Evolutionary conservation across 176 grass and related monocot genomes (phyloP).

Genomic region (Guadua angustifolia): DNA sequence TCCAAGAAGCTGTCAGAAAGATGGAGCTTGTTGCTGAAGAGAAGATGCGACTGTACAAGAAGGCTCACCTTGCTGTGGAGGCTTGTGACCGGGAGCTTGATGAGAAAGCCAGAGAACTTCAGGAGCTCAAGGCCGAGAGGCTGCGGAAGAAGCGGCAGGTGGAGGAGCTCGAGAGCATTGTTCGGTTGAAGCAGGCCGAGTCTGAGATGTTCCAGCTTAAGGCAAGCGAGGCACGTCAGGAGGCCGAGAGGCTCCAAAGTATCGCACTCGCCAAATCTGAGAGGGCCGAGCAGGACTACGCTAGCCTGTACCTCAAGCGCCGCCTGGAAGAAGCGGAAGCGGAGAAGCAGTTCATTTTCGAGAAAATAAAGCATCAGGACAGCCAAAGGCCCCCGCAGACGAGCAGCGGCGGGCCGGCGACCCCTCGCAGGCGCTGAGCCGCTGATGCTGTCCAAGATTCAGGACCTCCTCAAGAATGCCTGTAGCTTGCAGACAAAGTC

Average conservation of each 20-base stretch:
- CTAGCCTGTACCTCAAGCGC: slow-evolving; percentile 94
- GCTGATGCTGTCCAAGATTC: slow-evolving; percentile 88
- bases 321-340: slow-evolving; percentile 96
- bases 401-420: slow-evolving; percentile 42
- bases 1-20: slow-evolving; percentile 92
- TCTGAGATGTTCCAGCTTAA: slow-evolving; percentile 99
- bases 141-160: slow-evolving; percentile 86
- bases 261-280: slow-evolving; percentile 87
- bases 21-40: slow-evolving; percentile 98
- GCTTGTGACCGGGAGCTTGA: slow-evolving; percentile 79
- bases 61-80: slow-evolving; percentile 68
- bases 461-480: slow-evolving; percentile 92
- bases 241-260: slow-evolving; percentile 91
- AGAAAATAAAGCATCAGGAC: slow-evolving; percentile 98
- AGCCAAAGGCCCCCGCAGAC: slow-evolving; percentile 45
- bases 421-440: slow-evolving; percentile 58
- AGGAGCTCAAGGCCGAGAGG: slow-evolving; percentile 65
- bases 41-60: slow-evolving; percentile 79
- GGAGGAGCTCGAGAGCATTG: slow-evolving; percentile 93
- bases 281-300: slow-evolving; percentile 92
- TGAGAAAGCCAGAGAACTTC: slow-evolving; percentile 79
- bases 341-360: slow-evolving; percentile 87
- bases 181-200: slow-evolving; percentile 82
- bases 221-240: slow-evolving; percentile 81
- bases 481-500: slow-evolving; percentile 56